Percentiles rank a stretch among this genome's conserved stretches.
These are phyloP conservation scores for Takakia lepidozioides DNA, from an alignment of 225 moss, liverwort and hornwort species.

Conservation along the genomic window DNA sequence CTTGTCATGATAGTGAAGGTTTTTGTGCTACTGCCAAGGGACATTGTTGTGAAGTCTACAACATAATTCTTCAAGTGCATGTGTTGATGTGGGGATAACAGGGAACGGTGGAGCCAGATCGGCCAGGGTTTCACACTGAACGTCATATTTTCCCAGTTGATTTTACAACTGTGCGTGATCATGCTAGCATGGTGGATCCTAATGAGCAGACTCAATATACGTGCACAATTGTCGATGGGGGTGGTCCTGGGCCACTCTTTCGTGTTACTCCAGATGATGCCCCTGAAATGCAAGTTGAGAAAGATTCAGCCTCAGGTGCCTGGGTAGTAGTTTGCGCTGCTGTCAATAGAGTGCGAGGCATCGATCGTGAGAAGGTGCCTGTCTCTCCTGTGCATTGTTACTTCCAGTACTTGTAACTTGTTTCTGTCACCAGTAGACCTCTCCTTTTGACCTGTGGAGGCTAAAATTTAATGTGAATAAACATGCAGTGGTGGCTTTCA, in stretches of 20 bases:
- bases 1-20: too few relatives aligned
- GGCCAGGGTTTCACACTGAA: slow-evolving; percentile 63
- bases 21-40: too few relatives aligned
- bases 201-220: slow-evolving; percentile 58
- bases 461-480: too few relatives aligned
- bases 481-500: too few relatives aligned
- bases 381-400: too few relatives aligned
- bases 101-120: slow-evolving; percentile 67
- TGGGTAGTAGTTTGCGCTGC: slow-evolving; percentile 76
- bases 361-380: slow-evolving; percentile 56
- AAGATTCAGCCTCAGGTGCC: slow-evolving; percentile 62
- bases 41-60: too few relatives aligned
- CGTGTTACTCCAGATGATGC: slow-evolving; percentile 57
- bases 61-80: too few relatives aligned
- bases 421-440: too few relatives aligned
- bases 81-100: too few relatives aligned
- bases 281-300: slow-evolving; percentile 40
- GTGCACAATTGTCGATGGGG: slow-evolving; percentile 53
- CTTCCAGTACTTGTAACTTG: too few relatives aligned
- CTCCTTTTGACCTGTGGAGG: too few relatives aligned
- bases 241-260: slow-evolving; percentile 62
- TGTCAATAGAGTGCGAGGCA: slow-evolving; percentile 60
- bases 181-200: slow-evolving; percentile 67
- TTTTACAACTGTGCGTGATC: slow-evolving; percentile 60
- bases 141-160: slow-evolving; percentile 64